A percentile compares a stretch with the other conserved stretches of the same genome.
phyloP scores from a whole-genome alignment of 176 grass and related monocot species.

The Zizania latifolia region DNA sequence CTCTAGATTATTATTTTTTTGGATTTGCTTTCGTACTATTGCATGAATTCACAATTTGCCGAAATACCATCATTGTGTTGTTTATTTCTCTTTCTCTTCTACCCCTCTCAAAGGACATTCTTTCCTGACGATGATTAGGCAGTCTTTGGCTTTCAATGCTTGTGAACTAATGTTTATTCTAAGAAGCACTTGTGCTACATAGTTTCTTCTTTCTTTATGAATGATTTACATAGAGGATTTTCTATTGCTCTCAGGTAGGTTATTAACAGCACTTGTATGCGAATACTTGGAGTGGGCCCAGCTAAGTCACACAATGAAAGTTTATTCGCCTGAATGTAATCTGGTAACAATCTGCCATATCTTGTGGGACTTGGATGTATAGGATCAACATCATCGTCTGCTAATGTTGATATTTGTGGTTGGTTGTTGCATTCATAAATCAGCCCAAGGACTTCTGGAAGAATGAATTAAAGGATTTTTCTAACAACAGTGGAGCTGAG shows the following conservation, averaged over 20 bases:
- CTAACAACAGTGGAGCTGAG: slow-evolving; percentile 58
- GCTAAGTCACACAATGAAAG: slow-evolving; percentile 84
- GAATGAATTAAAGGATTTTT: slow-evolving; percentile 75
- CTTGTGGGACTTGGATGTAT: background rate
- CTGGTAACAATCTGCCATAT: slow-evolving; percentile 54
- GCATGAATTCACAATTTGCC: too few species aligned
- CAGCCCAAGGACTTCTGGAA: slow-evolving; percentile 95
- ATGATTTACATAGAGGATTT: slow-evolving; percentile 7
- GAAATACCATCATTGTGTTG: background rate
- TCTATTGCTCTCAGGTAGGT: slow-evolving; percentile 62
- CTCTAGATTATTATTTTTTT: background rate
- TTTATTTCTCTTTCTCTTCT: background rate
- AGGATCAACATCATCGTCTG: background rate
- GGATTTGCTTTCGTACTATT: background rate
- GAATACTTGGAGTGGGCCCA: slow-evolving; percentile 97
- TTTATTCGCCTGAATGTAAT: slow-evolving; percentile 91
- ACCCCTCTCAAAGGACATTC: background rate
- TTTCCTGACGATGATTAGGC: background rate
- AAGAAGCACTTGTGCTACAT: slow-evolving; percentile 3
- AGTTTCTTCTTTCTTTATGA: background rate
- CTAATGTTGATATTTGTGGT: slow-evolving; percentile 10
- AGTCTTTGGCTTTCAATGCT: slow-evolving; percentile 2
- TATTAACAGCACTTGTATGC: slow-evolving; percentile 75
- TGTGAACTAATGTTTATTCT: slow-evolving; percentile 5
- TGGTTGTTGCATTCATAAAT: slow-evolving; percentile 1